Percentiles rank a stretch among this genome's conserved stretches.
phyloP scores from a whole-genome alignment of 495 filamentous ascomycete species.

The Talaromyces trachyspermus region DNA sequence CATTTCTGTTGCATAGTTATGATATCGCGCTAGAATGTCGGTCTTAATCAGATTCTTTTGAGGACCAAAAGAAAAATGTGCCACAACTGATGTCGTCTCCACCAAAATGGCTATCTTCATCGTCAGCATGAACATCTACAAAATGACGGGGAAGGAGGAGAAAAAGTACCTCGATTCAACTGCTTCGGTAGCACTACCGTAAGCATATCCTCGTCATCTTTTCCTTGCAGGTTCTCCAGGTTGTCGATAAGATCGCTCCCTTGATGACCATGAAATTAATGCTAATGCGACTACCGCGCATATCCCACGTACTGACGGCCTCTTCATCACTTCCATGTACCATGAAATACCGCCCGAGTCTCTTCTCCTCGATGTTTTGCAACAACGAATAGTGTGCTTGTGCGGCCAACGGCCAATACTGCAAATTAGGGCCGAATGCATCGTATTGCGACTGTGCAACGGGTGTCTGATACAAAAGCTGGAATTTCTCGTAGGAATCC shows the following conservation, averaged over 20 bases:
- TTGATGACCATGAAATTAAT: conserved; percentile 42
- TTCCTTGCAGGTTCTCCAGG: conserved; percentile 10
- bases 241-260: conserved; percentile 33
- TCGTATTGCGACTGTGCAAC: conserved; percentile 21
- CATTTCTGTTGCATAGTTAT: conserved; percentile 7
- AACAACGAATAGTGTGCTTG: conserved; percentile 44
- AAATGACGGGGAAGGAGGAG: neutral
- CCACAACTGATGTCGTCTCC: conserved; percentile 5
- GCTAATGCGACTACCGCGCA: conserved; percentile 33
- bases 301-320: conserved; percentile 32
- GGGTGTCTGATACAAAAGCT: conserved; percentile 31
- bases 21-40: conserved; percentile 9
- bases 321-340: conserved; percentile 9
- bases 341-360: conserved; percentile 27
- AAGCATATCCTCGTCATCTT: conserved; percentile 18
- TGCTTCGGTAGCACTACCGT: conserved; percentile 13
- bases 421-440: conserved; percentile 21
- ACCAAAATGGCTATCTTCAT: conserved; percentile 5
- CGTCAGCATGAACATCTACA: neutral
- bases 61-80: conserved; percentile 9
- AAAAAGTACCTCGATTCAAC: conserved; percentile 10
- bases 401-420: conserved; percentile 39
- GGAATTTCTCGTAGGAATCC: conserved; percentile 29
- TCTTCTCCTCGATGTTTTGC: conserved; percentile 35
- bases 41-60: conserved; percentile 9